Conservation (phyloP, 371 early-diverging fungal species). For the Lichtheimia corymbifera region DNA sequence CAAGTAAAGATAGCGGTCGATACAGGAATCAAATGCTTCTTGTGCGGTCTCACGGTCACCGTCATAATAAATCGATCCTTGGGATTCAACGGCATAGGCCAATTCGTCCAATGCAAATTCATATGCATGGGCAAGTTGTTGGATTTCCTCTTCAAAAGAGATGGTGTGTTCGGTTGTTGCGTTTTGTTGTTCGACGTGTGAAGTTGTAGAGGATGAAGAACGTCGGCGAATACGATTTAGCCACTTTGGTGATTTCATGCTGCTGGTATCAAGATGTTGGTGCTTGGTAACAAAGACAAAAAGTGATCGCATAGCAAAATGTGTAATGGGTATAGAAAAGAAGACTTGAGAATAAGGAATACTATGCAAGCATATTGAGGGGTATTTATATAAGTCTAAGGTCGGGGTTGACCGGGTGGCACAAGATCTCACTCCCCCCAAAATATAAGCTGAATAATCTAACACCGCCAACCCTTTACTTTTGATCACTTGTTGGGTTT, state of each 20-base stretch:
- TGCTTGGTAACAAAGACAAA: too few species aligned
- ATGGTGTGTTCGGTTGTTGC: not conserved
- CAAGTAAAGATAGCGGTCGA: conserved; percentile 18
- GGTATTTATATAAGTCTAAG: too few species aligned
- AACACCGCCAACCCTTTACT: too few species aligned
- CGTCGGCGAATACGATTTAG: conserved; percentile 11
- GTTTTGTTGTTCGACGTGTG: conserved; percentile 2
- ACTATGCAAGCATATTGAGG: too few species aligned
- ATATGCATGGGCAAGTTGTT: conserved; percentile 4
- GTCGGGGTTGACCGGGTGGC: too few species aligned
- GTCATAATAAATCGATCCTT: conserved; percentile 26
- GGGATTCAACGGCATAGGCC: conserved; percentile 26
- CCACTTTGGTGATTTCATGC: conserved; percentile 10
- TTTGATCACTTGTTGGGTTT: too few species aligned
- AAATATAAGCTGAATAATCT: too few species aligned
- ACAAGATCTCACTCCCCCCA: too few species aligned
- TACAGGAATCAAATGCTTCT: conserved; percentile 17
- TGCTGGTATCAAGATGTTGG: not conserved
- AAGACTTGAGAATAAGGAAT: too few species aligned
- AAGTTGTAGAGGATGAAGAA: conserved; percentile 2
- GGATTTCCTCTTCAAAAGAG: conserved; percentile 8
- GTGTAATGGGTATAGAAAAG: too few species aligned
- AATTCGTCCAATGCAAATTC: conserved; percentile 13
- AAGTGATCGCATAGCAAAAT: too few species aligned
- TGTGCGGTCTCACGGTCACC: conserved; percentile 18